Evolutionary conservation across 805 yeast genomes (phyloP).

Genomic region (Millerozyma miso): DNA sequence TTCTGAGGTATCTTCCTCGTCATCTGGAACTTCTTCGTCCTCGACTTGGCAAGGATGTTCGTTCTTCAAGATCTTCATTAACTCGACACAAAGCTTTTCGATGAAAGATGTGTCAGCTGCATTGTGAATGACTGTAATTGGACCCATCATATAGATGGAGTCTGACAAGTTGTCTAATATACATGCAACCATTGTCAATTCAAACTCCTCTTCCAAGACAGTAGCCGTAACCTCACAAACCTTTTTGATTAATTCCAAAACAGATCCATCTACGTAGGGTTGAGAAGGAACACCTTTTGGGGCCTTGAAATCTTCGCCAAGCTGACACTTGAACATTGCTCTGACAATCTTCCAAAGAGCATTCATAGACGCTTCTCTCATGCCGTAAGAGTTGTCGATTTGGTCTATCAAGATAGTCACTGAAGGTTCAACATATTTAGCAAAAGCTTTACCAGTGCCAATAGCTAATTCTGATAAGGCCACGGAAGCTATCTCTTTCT

Average conservation of each 20-base stretch:
- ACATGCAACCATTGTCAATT: constrained; percentile 73
- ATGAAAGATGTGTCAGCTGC: constrained; percentile 49
- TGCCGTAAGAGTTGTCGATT: constrained; percentile 82
- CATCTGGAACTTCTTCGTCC: constrained; percentile 62
- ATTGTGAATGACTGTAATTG: constrained; percentile 62
- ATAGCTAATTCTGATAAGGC: constrained; percentile 83
- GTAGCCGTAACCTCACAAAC: constrained; percentile 65
- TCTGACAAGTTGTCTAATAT: constrained; percentile 72
- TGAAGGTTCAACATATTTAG: constrained; percentile 70
- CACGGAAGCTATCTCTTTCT: constrained; percentile 92
- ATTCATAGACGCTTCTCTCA: constrained; percentile 80
- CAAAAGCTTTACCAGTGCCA: constrained; percentile 80
- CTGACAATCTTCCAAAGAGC: constrained; percentile 80
- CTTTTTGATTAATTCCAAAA: constrained; percentile 55
- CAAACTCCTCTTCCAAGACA: constrained; percentile 74
- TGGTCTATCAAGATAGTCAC: constrained; percentile 62
- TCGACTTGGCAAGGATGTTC: constrained; percentile 80
- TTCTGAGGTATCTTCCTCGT: constrained; percentile 47
- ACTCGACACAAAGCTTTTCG: constrained; percentile 64
- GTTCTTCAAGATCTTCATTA: constrained; percentile 71
- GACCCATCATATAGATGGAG: constrained; percentile 65
- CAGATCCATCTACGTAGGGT: constrained; percentile 55
- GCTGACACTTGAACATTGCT: constrained; percentile 58
- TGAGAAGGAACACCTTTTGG: constrained; percentile 64
- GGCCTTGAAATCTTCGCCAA: constrained; percentile 43